Base-by-base conservation (phyloP, 495 filamentous ascomycete species). In the Sordaria brevicollis region DNA sequence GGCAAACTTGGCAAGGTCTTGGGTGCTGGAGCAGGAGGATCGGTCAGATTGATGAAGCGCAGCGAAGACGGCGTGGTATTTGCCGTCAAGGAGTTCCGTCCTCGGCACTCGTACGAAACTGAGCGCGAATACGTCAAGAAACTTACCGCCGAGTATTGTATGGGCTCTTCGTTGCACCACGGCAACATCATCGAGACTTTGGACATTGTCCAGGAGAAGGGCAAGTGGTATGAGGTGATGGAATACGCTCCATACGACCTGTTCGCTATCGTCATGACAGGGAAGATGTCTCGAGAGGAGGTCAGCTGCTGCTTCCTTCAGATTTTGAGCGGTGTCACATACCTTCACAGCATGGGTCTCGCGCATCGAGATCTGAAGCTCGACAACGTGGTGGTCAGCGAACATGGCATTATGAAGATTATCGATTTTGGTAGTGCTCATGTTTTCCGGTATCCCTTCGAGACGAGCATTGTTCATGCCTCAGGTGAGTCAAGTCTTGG, bases 401-500 rank as follows among this genome's bases (percentile, higher is more conserved):
- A 97, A 74, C 87, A 89, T 73, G 95, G 95, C n/a, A 97, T 99
- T 71, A 96, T 99, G 91, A 99, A 99, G 81, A 91, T 99, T 66
- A 99, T 99, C 72, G 95, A 99, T 79, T 99, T 99, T 82, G 95
- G 95, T 68, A 98, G 95, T 81, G 93, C 95, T 4, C 93, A 93
- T 69, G 94, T 99, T 65, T 99, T 94, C 82, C 87, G 90, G 71
- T 99, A 99, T 84, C 95, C 95, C 2, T 99, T 99, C 77, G 95
- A 99, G 81, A 93, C 89, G 67, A 92, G 93, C 72, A 89, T 94
- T 66, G 93, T 97, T 25, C 84, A 88, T 39, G 93, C 95, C 49
- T 90, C 88, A 77, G 95, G 95, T 96, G 83, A 82, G 90, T 85
- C 33, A 19, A 15, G 34, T 8, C 10, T 13, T 66, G 31, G 17